Evolutionary conservation across 148 eudicot genomes (phyloP), one percentile per base, ranked within the genome.

Genomic region (Camellia granthamiana): DNA sequence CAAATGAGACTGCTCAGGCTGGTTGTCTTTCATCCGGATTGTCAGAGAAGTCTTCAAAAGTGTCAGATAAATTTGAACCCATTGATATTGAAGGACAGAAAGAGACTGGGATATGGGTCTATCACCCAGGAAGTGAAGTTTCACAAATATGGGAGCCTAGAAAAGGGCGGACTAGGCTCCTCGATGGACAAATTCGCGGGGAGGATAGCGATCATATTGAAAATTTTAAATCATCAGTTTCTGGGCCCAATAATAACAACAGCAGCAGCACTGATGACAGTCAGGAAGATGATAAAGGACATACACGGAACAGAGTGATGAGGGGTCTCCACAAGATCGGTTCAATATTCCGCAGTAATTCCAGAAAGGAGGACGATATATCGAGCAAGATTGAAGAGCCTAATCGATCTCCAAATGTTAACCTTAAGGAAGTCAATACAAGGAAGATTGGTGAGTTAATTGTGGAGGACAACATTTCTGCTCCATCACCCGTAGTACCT

Each of bases 21-120:
- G 78, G 74, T 21, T 82, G 84, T 9, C 66, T 42, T 74, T 60
- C 83, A 43, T 46, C 81, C 14, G 72, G 49, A 58, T n/a, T 30
- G 8, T 47, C 76, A 65, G 83, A 75, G 12, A 83, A 89, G 70
- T 70, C 86, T 21, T 73, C 66, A 71, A 87, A 79, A 69, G 72
- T 83, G 69, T 78, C 81, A 30, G 97, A 93, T 83, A 78, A 82
- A 76, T 95, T 84, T 82, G 99, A 93, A 76, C 83, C 97, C 38
- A 90, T 95, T 43, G 83, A 90, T 56, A 73, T 92, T 52, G 87
- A 92, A 83, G 99, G 97, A 61, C 93, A 88, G 73, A 77, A 80
- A 19, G 90, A 91, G 76, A 93, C 94, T 9, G 97, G 97, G 72
- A 85, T 95, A 79, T 93, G 97, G 97, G 89, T 93, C 61, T 96